Evolutionary conservation across 2,329 filamentous ascomycete species (phyloP).

Genomic region (Hyphodiscus sp.): DNA sequence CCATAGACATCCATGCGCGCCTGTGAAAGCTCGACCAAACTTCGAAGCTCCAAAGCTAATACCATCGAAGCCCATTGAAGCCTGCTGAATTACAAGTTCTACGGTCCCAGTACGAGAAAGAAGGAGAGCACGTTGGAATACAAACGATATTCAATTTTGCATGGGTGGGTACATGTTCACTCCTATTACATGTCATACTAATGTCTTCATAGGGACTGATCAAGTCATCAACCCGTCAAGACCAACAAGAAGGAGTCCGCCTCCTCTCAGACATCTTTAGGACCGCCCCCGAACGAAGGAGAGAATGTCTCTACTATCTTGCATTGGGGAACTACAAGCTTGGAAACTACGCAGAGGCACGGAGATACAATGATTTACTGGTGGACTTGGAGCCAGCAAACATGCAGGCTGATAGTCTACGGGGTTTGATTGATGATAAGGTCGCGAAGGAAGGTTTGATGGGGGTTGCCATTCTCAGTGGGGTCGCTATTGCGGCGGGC

Average conservation of each 20-base stretch:
- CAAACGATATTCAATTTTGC: conserved; percentile 99
- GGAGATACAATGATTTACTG: conserved; percentile 88
- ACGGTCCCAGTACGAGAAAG: conserved; percentile 91
- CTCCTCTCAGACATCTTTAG: conserved; percentile 96
- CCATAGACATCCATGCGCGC: not conserved
- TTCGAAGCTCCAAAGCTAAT: conserved; percentile 13
- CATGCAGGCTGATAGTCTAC: conserved; percentile 81
- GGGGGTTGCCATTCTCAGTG: conserved; percentile 91
- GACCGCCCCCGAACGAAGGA: conserved; percentile 80
- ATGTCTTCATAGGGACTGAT: conserved; percentile 71
- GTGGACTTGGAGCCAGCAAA: conserved; percentile 88
- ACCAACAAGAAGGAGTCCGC: conserved; percentile 91
- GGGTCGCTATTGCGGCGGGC: conserved; percentile 87
- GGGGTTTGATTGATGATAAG: conserved; percentile 87
- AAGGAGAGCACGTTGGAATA: conserved; percentile 92
- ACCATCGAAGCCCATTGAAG: conserved; percentile 67
- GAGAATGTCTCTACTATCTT: conserved; percentile 97
- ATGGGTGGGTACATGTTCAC: conserved; percentile 58
- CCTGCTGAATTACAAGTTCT: conserved; percentile 88
- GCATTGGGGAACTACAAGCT: conserved; percentile 97
- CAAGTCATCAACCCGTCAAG: conserved; percentile 75
- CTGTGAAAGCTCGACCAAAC: not conserved
- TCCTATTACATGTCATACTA: not conserved
- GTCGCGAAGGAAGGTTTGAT: conserved; percentile 90
- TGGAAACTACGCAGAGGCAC: conserved; percentile 91